phyloP scores from a whole-genome alignment of 441 rosid species.

The Gossypium aridum region DNA sequence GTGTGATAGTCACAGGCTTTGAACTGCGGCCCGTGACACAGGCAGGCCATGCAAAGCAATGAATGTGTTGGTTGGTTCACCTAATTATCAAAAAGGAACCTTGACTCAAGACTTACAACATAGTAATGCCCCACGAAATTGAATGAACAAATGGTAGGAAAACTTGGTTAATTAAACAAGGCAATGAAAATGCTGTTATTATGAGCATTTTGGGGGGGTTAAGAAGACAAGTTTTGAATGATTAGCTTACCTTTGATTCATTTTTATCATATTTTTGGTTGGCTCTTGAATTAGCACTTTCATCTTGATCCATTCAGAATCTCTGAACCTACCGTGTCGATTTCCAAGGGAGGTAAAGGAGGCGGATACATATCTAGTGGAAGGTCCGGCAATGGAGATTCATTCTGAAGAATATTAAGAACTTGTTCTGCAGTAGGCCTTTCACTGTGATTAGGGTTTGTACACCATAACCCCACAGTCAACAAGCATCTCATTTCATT shows the following conservation, averaged over 20 bases:
- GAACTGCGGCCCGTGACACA: no score
- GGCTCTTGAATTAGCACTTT: background rate
- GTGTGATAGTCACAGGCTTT: no score
- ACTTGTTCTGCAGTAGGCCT: constrained; percentile 29
- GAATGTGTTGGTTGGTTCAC: background rate
- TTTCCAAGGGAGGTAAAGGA: background rate
- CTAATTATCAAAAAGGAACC: no score
- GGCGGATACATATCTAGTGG: constrained; percentile 33
- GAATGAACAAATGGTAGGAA: no score
- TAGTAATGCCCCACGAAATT: no score
- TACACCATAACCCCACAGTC: constrained; percentile 35
- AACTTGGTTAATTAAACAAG: no score
- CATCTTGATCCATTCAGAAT: background rate
- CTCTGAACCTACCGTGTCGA: background rate
- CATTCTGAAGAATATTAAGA: constrained; percentile 35
- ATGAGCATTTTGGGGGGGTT: no score
- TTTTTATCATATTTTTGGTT: no score
- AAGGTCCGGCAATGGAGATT: constrained; percentile 32
- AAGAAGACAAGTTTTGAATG: no score
- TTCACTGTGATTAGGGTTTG: constrained; percentile 21
- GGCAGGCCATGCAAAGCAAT: background rate
- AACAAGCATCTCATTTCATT: constrained; percentile 20
- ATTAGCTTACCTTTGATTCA: no score
- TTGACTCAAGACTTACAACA: no score
- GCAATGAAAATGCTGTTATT: no score